A percentile compares a stretch with the other conserved stretches of the same genome.
phyloP scores from a whole-genome alignment of 208 protist species.

The Crithidia brevicula region DNA sequence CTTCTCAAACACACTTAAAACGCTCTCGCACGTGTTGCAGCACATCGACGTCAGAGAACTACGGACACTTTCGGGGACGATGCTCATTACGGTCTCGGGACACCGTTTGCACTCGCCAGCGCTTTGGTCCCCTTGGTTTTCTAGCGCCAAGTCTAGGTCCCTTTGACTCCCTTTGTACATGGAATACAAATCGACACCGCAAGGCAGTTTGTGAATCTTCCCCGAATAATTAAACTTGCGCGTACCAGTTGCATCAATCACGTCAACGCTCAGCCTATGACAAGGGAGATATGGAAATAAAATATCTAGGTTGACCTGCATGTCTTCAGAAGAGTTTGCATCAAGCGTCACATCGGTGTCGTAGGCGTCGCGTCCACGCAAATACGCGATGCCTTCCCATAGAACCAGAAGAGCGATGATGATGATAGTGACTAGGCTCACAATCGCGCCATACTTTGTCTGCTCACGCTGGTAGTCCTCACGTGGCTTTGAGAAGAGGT shows the following conservation, averaged over 20 bases:
- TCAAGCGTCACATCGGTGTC: constrained; percentile 71
- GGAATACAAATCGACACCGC: constrained; percentile 23
- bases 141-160: constrained; percentile 20
- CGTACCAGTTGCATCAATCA: constrained; percentile 64
- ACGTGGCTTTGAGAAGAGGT: constrained; percentile 69
- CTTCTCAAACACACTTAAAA: constrained; percentile 38
- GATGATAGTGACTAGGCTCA: constrained; percentile 51
- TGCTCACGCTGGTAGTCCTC: constrained; percentile 70
- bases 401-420: constrained; percentile 56
- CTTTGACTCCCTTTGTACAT: constrained; percentile 37
- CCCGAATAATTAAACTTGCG: constrained; percentile 61
- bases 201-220: constrained; percentile 60
- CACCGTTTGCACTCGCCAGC: constrained; percentile 48
- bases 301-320: constrained; percentile 82
- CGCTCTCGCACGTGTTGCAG: constrained; percentile 77
- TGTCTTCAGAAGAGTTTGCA: constrained; percentile 38
- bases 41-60: constrained; percentile 21
- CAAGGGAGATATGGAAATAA: constrained; percentile 70
- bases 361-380: constrained; percentile 61
- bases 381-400: constrained; percentile 58
- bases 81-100: constrained; percentile 22
- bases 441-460: constrained; percentile 45
- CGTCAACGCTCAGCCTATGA: constrained; percentile 72
- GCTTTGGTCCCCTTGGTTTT: constrained; percentile 7
- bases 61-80: constrained; percentile 1